Evolutionary conservation across 495 filamentous ascomycete genomes (phyloP).

Genomic region (Hyaloscypha hepaticicola): DNA sequence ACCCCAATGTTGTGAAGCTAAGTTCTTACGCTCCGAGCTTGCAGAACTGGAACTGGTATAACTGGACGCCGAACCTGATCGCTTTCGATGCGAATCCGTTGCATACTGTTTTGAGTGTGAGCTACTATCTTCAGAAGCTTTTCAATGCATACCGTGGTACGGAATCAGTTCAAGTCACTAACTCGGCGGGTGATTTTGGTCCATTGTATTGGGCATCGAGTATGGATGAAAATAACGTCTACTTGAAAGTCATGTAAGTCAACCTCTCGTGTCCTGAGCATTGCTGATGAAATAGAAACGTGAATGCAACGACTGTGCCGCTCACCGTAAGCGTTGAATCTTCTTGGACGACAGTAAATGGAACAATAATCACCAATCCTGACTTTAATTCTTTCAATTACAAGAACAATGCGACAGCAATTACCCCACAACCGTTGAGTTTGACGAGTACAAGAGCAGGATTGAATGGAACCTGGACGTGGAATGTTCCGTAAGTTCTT

Average conservation of each 20-base stretch:
- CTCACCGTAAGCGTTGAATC: constrained; percentile 10
- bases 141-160: constrained; percentile 30
- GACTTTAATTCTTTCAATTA: constrained; percentile 18
- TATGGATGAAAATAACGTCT: constrained; percentile 19
- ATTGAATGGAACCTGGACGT: constrained; percentile 13
- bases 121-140: constrained; percentile 33
- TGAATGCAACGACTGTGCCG: constrained; percentile 11
- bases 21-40: constrained; percentile 46
- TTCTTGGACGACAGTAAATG: constrained; percentile 14
- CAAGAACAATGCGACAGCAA: constrained; percentile 23
- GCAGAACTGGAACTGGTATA: constrained; percentile 42
- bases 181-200: constrained; percentile 26
- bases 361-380: constrained; percentile 12
- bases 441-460: constrained; percentile 2
- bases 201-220: constrained; percentile 30
- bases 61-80: constrained; percentile 40
- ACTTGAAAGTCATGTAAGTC: constrained; percentile 24
- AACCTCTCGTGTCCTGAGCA: neutral
- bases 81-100: constrained; percentile 26
- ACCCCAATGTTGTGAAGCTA: constrained; percentile 50
- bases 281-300: constrained; percentile 15
- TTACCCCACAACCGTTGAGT: constrained; percentile 12
- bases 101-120: constrained; percentile 23
- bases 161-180: constrained; percentile 27
- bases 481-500: constrained; percentile 22